A percentile compares a stretch with the other conserved stretches of the same genome.
Evolutionary conservation across 164 flowering plant genomes (phyloP).

Genomic region (Vitis labrusca): DNA sequence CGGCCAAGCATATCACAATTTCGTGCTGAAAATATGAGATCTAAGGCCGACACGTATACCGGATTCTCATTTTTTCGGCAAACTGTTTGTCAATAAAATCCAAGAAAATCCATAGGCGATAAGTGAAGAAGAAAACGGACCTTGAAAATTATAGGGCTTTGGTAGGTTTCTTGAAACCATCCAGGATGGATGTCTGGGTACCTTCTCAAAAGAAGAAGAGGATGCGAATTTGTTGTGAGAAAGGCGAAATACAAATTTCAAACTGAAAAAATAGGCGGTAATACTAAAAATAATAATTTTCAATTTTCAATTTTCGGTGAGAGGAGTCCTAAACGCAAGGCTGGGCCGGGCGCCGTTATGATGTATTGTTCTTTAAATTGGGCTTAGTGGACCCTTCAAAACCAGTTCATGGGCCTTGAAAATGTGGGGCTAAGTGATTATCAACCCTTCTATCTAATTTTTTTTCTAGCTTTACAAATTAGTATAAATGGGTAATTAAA

Average conservation of each 20-base stretch:
- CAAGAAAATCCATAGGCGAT: neutral
- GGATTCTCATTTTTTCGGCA: neutral
- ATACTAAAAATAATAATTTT: neutral
- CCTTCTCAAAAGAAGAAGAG: neutral
- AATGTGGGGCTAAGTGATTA: no score
- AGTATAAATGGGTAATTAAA: no score
- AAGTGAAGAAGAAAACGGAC: neutral
- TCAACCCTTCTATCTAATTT: no score
- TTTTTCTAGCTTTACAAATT: no score
- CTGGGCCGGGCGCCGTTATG: no score
- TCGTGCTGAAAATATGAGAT: neutral
- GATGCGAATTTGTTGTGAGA: constrained; percentile 2
- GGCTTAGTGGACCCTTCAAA: no score
- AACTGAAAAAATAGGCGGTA: constrained; percentile 32
- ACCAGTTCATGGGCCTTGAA: no score
- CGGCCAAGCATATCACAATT: no score
- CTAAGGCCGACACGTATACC: neutral
- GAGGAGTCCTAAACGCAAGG: no score
- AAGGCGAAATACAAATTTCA: constrained; percentile 23
- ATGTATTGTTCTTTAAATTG: no score
- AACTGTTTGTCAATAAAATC: neutral
- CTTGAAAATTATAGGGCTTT: neutral
- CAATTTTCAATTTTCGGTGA: no score
- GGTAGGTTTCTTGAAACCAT: neutral
- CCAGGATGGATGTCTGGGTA: neutral